A percentile compares a stretch with the other conserved stretches of the same genome.
These are phyloP conservation scores for Syncephalastrum monosporum DNA, from an alignment of 371 early-diverging fungal species.

Conservation along the genomic window DNA sequence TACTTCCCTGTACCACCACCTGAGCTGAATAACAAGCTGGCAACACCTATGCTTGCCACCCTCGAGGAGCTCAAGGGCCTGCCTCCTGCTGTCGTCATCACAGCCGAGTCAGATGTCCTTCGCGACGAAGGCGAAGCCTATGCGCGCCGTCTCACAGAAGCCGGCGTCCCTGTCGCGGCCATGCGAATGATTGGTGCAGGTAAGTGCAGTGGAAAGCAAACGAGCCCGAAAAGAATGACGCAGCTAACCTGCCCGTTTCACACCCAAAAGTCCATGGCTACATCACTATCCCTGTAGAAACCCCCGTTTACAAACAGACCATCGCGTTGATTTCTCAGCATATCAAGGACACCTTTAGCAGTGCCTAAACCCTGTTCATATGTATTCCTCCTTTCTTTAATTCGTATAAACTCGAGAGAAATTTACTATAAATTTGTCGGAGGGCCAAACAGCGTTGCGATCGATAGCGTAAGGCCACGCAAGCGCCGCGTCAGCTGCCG, in stretches of 20 bases:
- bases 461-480: too few relatives aligned
- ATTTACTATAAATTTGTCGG: too few relatives aligned
- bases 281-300: constrained; percentile 11
- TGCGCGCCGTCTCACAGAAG: constrained; percentile 10
- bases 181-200: constrained; percentile 18
- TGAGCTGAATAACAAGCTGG: constrained; percentile 1
- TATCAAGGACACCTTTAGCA: constrained; percentile 8
- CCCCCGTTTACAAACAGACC: constrained; percentile 11
- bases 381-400: too few relatives aligned
- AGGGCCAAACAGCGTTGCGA: too few relatives aligned
- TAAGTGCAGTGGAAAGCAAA: neutral
- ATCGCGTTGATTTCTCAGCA: constrained; percentile 11
- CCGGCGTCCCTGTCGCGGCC: constrained; percentile 11
- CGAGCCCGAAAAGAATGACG: constrained; percentile 1
- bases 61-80: constrained; percentile 9
- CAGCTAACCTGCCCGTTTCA: neutral
- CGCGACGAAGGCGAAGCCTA: constrained; percentile 20
- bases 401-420: too few relatives aligned
- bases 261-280: constrained; percentile 17
- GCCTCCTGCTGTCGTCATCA: constrained; percentile 13
- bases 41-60: constrained; percentile 7
- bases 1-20: constrained; percentile 2
- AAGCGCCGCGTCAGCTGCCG: too few relatives aligned
- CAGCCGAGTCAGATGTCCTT: constrained; percentile 15
- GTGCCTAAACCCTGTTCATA: neutral